A percentile compares a stretch with the other conserved stretches of the same genome.
Evolutionary conservation across 768 basidiomycete species (phyloP).

Genomic region (Termitomyces heimii): DNA sequence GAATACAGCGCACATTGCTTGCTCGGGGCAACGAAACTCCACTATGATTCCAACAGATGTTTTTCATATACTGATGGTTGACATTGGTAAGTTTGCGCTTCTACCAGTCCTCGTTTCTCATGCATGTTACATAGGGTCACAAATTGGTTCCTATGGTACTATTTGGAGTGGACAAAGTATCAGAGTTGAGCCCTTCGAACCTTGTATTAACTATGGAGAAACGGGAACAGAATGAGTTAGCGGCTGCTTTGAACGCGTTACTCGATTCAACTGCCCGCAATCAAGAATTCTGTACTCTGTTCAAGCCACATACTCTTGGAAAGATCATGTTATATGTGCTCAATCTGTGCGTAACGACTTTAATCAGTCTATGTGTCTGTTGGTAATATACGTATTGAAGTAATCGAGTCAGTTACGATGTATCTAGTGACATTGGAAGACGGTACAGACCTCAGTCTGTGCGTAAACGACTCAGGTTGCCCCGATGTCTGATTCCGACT

Average conservation of each 20-base stretch:
- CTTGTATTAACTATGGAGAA: not conserved
- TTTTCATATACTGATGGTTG: not conserved
- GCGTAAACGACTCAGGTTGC: too few relatives aligned
- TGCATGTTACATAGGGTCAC: not conserved
- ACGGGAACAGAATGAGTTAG: not conserved
- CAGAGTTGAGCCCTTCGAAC: not conserved
- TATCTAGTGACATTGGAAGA: too few relatives aligned
- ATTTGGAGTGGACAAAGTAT: not conserved
- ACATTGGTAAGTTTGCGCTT: not conserved
- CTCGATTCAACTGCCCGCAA: not conserved
- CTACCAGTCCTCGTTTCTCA: too few relatives aligned
- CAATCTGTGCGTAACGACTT: too few relatives aligned
- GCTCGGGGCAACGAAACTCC: not conserved
- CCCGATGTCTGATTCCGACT: too few relatives aligned
- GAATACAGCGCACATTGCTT: not conserved
- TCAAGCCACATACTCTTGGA: not conserved
- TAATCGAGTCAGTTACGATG: too few relatives aligned
- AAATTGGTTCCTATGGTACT: not conserved
- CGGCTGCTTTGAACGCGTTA: not conserved
- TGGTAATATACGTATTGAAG: too few relatives aligned
- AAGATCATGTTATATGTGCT: too few relatives aligned
- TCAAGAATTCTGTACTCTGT: not conserved
- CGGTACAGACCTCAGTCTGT: too few relatives aligned
- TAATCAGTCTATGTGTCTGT: too few relatives aligned
- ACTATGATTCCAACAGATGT: not conserved